Base-by-base conservation (phyloP, 495 filamentous ascomycete genomes). In the Podospora tetraspora region DNA sequence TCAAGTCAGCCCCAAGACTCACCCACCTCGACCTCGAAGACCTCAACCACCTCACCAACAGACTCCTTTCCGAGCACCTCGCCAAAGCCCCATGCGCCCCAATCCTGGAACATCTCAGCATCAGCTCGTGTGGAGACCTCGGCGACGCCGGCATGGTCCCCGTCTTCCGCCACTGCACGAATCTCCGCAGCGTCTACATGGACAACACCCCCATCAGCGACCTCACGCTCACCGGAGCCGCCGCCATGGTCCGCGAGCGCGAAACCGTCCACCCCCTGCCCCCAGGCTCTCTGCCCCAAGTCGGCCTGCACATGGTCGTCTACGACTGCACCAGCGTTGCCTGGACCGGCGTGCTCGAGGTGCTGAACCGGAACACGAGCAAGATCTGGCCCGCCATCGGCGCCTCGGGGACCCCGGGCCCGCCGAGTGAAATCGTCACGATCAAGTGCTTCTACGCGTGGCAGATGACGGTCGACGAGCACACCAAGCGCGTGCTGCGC, bases 391-490 rank as follows among this genome's bases (percentile, higher is more conserved):
- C 57, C 0, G 11, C 59, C 12, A 12, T 37, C 30, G 43, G 52
- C 3, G 23, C 30, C 2, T 32, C 66, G 13, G 22, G 21, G 2
- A 10, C 27, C 29, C 3, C 34, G 11, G 71, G 83, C 0, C 91
- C 87, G 57, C 89, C 91, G 0, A 86, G 84, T 4, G 88, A 95
- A 71, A 86, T 97, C 63, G 91, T 98, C 64, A 81, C 86, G 21
- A 83, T 99, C 56, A 97, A 96, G 77, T 97, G 93, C 77, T 98
- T 93, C 81, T 94, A 96, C 76, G 92, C 89, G 22, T 98, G 92
- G 88, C 95, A 99, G 79, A 90, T 90, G 76, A 97, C 94, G 3
- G 93, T 97, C 23, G 89, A 97, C 67, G 92, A 97, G 75, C 94
- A 97, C 76, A 93, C 86, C 60, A 91, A 92, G 76, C 87, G 93